A percentile compares a stretch with the other conserved stretches of the same genome.
These are phyloP conservation scores for Cordyceps fumosorosea DNA, from an alignment of 2,329 filamentous ascomycete genomes.

Conservation along the genomic window DNA sequence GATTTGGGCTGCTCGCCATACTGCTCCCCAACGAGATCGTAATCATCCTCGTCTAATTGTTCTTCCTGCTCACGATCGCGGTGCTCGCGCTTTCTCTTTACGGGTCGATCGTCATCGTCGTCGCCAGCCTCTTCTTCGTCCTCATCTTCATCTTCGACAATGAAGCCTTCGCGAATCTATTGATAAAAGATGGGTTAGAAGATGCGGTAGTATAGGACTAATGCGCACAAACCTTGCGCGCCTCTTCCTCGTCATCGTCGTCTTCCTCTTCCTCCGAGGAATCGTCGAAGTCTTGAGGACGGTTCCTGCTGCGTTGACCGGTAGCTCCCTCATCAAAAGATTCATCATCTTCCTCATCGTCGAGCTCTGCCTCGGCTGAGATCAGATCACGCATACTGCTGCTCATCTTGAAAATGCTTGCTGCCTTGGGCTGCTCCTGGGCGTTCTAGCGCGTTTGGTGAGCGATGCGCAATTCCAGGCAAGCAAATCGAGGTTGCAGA, in stretches of 20 bases:
- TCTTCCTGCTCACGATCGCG: slow-evolving; percentile 77
- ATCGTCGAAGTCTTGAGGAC: slow-evolving; percentile 54
- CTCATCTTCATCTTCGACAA: slow-evolving; percentile 78
- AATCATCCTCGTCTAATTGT: slow-evolving; percentile 88
- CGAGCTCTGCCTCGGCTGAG: slow-evolving; percentile 77
- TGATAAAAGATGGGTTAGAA: neutral
- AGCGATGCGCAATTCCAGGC: neutral
- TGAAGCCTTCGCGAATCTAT: slow-evolving; percentile 88
- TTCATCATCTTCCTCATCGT: slow-evolving; percentile 78
- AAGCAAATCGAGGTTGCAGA: neutral
- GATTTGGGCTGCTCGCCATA: slow-evolving; percentile 57
- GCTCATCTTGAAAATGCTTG: slow-evolving; percentile 45
- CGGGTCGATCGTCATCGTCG: slow-evolving; percentile 46
- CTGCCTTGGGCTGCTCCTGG: neutral
- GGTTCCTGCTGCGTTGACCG: slow-evolving; percentile 42
- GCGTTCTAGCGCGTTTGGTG: neutral
- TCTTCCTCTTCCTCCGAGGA: slow-evolving; percentile 91
- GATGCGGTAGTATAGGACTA: neutral
- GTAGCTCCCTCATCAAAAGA: slow-evolving; percentile 73
- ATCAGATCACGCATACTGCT: slow-evolving; percentile 68
- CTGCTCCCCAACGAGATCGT: slow-evolving; percentile 87
- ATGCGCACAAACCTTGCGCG: slow-evolving; percentile 54
- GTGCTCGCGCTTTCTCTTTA: slow-evolving; percentile 70
- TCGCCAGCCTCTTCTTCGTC: slow-evolving; percentile 62
- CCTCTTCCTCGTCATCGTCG: slow-evolving; percentile 84